phyloP scores from a whole-genome alignment of 257 asterid genomes.

The Craterostigma plantagineum region DNA sequence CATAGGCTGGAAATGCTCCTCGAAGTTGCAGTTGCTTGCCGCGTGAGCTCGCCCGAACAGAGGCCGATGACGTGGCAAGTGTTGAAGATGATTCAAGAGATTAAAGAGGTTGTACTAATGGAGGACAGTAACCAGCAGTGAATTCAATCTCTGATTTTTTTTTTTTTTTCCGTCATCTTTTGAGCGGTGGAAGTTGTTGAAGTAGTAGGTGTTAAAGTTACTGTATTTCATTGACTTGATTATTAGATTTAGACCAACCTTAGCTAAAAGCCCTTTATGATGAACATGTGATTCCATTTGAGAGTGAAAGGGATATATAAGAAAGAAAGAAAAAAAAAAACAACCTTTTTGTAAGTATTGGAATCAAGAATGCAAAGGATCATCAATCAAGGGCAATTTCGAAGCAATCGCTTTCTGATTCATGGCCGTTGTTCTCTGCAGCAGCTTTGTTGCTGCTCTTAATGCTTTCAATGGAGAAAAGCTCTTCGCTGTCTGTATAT shows the following conservation, averaged over 20 bases:
- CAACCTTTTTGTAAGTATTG: no score
- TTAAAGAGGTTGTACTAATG: constrained; percentile 47
- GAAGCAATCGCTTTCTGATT: constrained; percentile 58
- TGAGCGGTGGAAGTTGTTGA: no score
- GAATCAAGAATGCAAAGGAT: no score
- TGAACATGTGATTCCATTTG: no score
- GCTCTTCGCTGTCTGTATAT: constrained; percentile 50
- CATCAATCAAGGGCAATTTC: constrained; percentile 32
- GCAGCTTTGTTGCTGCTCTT: constrained; percentile 12
- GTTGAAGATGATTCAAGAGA: constrained; percentile 81
- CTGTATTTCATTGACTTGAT: no score
- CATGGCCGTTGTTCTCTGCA: constrained; percentile 21
- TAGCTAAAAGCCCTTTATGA: no score
- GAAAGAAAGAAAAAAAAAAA: no score
- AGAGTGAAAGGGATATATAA: no score
- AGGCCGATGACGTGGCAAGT: constrained; percentile 96
- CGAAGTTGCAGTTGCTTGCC: constrained; percentile 69
- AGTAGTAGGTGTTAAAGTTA: no score
- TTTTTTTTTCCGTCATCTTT: no score
- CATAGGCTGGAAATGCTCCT: constrained; percentile 51
- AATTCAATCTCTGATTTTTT: no score
- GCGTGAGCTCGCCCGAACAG: constrained; percentile 43
- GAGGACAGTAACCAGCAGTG: constrained; percentile 32
- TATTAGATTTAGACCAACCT: no score
- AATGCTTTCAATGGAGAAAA: constrained; percentile 63